phyloP scores from a whole-genome alignment of 2,329 filamentous ascomycete species.

The Bipolaris oryzae region DNA sequence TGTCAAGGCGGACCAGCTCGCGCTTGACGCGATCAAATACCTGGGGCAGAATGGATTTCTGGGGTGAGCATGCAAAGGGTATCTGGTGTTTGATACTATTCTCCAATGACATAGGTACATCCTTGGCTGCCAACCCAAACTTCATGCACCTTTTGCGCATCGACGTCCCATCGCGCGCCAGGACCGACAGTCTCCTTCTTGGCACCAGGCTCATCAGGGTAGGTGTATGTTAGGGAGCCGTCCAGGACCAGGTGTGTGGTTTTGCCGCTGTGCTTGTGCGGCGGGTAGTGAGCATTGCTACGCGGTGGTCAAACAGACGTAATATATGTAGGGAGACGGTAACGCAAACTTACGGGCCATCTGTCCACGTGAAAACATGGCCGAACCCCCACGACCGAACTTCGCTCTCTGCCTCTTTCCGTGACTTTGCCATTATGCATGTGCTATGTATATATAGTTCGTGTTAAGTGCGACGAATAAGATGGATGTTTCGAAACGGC shows the following conservation, averaged over 20 bases:
- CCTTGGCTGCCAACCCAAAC: conserved; percentile 71
- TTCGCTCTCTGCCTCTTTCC: conserved; percentile 61
- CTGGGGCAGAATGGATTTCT: conserved; percentile 53
- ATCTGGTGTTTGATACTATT: conserved; percentile 40
- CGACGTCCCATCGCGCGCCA: conserved; percentile 70
- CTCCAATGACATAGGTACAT: conserved; percentile 70
- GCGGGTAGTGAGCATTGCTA: conserved; percentile 71
- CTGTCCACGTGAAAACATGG: conserved; percentile 74
- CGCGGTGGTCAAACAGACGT: background rate
- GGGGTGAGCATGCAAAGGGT: conserved; percentile 21
- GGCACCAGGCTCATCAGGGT: conserved; percentile 63
- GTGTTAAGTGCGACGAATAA: background rate
- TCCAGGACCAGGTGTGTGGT: conserved; percentile 73
- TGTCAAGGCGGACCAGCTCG: conserved; percentile 50
- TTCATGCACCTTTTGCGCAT: conserved; percentile 67
- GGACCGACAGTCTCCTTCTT: conserved; percentile 64
- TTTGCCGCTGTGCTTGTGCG: conserved; percentile 67
- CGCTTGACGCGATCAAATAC: conserved; percentile 55
- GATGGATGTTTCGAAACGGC: background rate
- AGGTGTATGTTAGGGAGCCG: conserved; percentile 70
- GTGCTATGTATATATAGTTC: background rate
- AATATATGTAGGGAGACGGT: no score
- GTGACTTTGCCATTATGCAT: conserved; percentile 48
- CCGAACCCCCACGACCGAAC: conserved; percentile 73
- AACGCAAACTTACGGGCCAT: conserved; percentile 64